These are phyloP conservation scores for Neostapfia colusana DNA, from an alignment of 176 grass and related monocot genomes.

Conservation along the genomic window DNA sequence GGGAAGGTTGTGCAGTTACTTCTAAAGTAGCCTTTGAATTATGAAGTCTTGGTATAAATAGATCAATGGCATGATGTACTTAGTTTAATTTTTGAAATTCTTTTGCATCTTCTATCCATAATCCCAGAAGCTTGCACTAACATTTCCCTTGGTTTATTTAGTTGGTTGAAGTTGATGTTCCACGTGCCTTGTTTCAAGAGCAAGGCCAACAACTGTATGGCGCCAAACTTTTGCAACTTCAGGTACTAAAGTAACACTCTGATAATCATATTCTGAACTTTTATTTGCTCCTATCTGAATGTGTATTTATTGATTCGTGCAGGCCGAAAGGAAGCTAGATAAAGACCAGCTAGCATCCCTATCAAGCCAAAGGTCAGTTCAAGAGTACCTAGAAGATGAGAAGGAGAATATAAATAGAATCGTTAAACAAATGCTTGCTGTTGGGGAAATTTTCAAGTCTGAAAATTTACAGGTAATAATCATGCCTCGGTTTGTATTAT, in stretches of 20 bases:
- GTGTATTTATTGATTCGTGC: slow-evolving; percentile 34
- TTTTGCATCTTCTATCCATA: slow-evolving; percentile 4
- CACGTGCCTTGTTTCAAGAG: slow-evolving; percentile 87
- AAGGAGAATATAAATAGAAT: slow-evolving; percentile 76
- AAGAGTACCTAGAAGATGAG: slow-evolving; percentile 73
- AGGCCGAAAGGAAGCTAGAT: slow-evolving; percentile 86
- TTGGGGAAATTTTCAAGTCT: slow-evolving; percentile 86
- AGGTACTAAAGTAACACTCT: slow-evolving; percentile 51
- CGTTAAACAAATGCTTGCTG: slow-evolving; percentile 92
- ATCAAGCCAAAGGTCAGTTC: slow-evolving; percentile 69
- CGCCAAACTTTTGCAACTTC: slow-evolving; percentile 83
- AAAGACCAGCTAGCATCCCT: slow-evolving; percentile 74
- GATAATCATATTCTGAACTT: not conserved
- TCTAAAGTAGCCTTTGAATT: slow-evolving; percentile 35
- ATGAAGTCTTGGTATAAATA: not conserved
- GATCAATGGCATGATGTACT: slow-evolving; percentile 4
- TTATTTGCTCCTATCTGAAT: slow-evolving; percentile 39
- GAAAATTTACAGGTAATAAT: slow-evolving; percentile 86
- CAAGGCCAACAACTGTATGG: slow-evolving; percentile 95
- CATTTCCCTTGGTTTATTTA: slow-evolving; percentile 44
- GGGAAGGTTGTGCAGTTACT: slow-evolving; percentile 52
- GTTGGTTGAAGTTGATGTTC: slow-evolving; percentile 94
- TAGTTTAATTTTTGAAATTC: slow-evolving; percentile 16
- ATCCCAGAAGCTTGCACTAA: slow-evolving; percentile 23
- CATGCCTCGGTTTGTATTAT: not conserved